Percentiles rank a stretch among this genome's conserved stretches.
phyloP scores from a whole-genome alignment of 495 filamentous ascomycete species.

The Trichocladium uniseriatum region DNA sequence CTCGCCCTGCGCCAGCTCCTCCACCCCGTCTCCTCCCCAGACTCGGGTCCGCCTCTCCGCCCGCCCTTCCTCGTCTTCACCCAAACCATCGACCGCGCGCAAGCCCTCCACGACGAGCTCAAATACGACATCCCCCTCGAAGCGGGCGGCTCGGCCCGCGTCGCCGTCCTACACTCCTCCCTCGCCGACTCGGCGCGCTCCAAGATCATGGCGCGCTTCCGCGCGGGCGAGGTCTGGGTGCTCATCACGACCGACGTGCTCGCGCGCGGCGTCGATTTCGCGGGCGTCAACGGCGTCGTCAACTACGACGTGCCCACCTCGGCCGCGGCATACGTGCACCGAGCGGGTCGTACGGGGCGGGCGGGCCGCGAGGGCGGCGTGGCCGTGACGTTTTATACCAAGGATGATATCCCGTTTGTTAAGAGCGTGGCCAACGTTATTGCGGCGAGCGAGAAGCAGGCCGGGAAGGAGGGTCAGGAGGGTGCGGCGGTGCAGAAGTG shows the following conservation, averaged over 20 bases:
- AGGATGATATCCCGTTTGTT: constrained; percentile 83
- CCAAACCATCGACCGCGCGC: constrained; percentile 82
- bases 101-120: constrained; percentile 78
- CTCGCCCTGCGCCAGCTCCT: constrained; percentile 85
- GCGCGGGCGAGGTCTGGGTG: constrained; percentile 89
- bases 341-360: constrained; percentile 82
- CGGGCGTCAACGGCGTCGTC: constrained; percentile 83
- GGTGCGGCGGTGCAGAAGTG: constrained; percentile 59
- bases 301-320: constrained; percentile 95
- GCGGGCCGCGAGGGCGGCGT: constrained; percentile 82
- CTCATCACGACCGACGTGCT: constrained; percentile 91
- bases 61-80: constrained; percentile 92
- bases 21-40: constrained; percentile 57
- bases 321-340: constrained; percentile 82
- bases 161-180: constrained; percentile 83
- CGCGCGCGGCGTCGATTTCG: constrained; percentile 84
- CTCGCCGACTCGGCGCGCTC: constrained; percentile 68
- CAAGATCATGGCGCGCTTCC: constrained; percentile 78
- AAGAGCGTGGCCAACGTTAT: constrained; percentile 93
- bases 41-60: constrained; percentile 52
- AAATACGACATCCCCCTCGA: constrained; percentile 87
- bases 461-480: constrained; percentile 36
- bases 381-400: constrained; percentile 90
- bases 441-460: constrained; percentile 64
- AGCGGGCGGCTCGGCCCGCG: constrained; percentile 75